Percentiles rank a stretch among this genome's conserved stretches.
phyloP scores from a whole-genome alignment of 192 early-diverging fungal genomes.

The Gaertneriomyces sp. region DNA sequence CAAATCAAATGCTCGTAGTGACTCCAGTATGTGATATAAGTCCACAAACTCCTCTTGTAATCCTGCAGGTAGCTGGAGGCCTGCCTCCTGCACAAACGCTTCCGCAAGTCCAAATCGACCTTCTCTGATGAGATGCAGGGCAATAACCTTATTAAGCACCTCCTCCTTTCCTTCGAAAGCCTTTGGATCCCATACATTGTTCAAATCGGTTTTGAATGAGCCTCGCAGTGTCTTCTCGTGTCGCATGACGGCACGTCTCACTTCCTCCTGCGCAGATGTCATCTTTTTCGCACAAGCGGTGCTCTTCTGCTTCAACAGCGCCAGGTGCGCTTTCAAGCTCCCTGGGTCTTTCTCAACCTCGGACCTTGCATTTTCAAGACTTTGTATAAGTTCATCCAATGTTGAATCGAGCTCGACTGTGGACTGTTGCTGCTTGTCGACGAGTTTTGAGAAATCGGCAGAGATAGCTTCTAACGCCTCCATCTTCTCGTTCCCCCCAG shows the following conservation, averaged over 20 bases:
- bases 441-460: constrained; percentile 18
- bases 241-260: constrained; percentile 13
- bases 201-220: constrained; percentile 41
- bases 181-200: constrained; percentile 54
- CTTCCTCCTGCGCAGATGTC: constrained; percentile 16
- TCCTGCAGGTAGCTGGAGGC: constrained; percentile 24
- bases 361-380: background rate
- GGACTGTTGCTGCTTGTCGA: constrained; percentile 14
- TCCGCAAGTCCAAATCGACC: constrained; percentile 81
- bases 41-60: constrained; percentile 67
- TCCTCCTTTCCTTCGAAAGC: constrained; percentile 71
- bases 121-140: constrained; percentile 75
- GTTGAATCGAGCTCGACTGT: constrained; percentile 7
- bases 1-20: constrained; percentile 59
- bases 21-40: constrained; percentile 74
- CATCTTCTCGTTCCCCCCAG: constrained; percentile 3
- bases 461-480: constrained; percentile 16
- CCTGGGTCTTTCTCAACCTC: constrained; percentile 3
- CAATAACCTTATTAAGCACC: constrained; percentile 60
- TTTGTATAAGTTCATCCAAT: constrained; percentile 5
- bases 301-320: constrained; percentile 16
- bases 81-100: constrained; percentile 51
- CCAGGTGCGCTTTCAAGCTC: background rate
- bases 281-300: constrained; percentile 6
- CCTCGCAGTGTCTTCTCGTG: constrained; percentile 25